Percentiles rank a stretch among this genome's conserved stretches.
Evolutionary conservation across 257 asterid species (phyloP).

Genomic region (Henckelia pumila): DNA sequence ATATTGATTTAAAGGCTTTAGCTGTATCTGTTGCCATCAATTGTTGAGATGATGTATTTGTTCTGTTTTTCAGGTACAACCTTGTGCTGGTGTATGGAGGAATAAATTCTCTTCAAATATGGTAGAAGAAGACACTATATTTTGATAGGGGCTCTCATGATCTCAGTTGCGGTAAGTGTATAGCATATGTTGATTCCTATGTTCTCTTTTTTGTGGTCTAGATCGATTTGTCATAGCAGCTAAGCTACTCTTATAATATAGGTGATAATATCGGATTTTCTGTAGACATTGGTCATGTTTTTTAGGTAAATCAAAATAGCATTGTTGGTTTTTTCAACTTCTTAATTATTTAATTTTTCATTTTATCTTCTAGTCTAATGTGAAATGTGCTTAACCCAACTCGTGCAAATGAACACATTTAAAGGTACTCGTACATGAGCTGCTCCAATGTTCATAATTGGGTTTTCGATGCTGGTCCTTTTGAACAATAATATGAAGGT

Average conservation of each 20-base stretch:
- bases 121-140: slow-evolving; percentile 91
- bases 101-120: slow-evolving; percentile 84
- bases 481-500: slow-evolving; percentile 99
- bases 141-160: slow-evolving; percentile 82
- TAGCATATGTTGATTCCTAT: slow-evolving; percentile 14
- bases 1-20: neutral
- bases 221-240: slow-evolving; percentile 30
- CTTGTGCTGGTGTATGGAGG: slow-evolving; percentile 99
- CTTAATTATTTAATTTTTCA: slow-evolving; percentile 15
- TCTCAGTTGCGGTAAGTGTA: slow-evolving; percentile 75
- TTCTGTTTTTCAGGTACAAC: slow-evolving; percentile 77
- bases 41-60: slow-evolving; percentile 15
- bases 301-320: slow-evolving; percentile 91
- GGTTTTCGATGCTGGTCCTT: slow-evolving; percentile 99
- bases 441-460: slow-evolving; percentile 79
- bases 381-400: slow-evolving; percentile 31
- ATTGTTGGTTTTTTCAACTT: slow-evolving; percentile 77
- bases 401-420: slow-evolving; percentile 63
- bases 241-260: slow-evolving; percentile 46
- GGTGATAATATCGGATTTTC: slow-evolving; percentile 95
- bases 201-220: slow-evolving; percentile 18
- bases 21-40: neutral
- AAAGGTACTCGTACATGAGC: slow-evolving; percentile 99
- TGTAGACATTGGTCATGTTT: slow-evolving; percentile 97
- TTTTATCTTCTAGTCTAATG: slow-evolving; percentile 20